Base-by-base conservation (phyloP, 192 early-diverging fungal genomes). In the Mycoemilia scoparia region DNA sequence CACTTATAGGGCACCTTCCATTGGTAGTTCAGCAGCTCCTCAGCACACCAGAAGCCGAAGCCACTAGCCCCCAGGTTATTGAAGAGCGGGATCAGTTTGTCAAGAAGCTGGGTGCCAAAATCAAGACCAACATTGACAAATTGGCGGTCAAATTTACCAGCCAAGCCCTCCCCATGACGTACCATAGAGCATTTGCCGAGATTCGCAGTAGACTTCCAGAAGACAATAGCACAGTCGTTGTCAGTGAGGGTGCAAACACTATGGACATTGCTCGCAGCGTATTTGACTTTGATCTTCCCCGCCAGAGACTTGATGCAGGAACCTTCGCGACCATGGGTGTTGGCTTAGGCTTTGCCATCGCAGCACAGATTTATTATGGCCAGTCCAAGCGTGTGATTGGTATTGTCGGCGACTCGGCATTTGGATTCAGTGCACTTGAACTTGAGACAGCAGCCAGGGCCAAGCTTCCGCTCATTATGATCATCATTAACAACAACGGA, bases 401-500 rank as follows among this genome's bases (percentile, higher is more conserved):
- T 8, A 58, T 80, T 15, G 70, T 73, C 5, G 79, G 79, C 24
- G 79, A 82, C 53, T 79, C 77, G 19, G 79, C 79, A 1, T 82
- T 82, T 64, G 79, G 79, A 7, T 82, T 82, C 39, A 74, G 70
- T 39, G 79, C 74, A 3, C 77, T 80, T 71, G 79, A 82, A 52
- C 45, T 79, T 11, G 79, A 82, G 42, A 79, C 79, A 8, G 77
- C 74, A 3, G 55, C 66, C 13, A 57, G 79, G 29, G 46, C 57
- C 7, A 52, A 58, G 6, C 41, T 79, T 27, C 69, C 77, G n/a
- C 49, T 80, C 7, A 13, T 82, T 2, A 60, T 79, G n/a, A 63
- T 82, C 17, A 70, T 82, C 4, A 76, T 82, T 39, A 82, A 82
- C 51, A 82, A 82, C 45, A 77, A 71, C 21, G 79, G 79, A 9